Percentiles rank a stretch among this genome's conserved stretches.
Conservation (phyloP, 345 rosid genomes). For the Geranium brycei region DNA sequence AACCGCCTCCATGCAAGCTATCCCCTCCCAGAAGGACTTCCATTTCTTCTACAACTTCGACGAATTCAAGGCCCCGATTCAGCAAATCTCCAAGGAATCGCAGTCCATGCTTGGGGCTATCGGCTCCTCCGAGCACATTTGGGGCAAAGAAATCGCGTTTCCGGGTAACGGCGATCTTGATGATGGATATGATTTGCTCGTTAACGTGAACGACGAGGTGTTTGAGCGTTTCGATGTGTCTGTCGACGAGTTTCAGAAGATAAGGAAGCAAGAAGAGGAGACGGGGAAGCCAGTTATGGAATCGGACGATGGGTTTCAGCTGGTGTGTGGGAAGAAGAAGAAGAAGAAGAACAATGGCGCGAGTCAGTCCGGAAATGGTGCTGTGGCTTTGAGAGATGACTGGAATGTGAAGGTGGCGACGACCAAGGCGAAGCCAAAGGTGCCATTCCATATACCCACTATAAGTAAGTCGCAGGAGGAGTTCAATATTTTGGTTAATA, state of each 20-base stretch:
- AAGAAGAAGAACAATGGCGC: background rate
- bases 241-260: slow-evolving; percentile 36
- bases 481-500: slow-evolving; percentile 51
- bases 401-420: slow-evolving; percentile 52
- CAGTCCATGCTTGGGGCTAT: slow-evolving; percentile 41
- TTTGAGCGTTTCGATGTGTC: slow-evolving; percentile 58
- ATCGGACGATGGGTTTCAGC: slow-evolving; percentile 3
- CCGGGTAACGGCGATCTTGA: slow-evolving; percentile 35
- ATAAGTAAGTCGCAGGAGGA: slow-evolving; percentile 70
- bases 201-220: slow-evolving; percentile 53
- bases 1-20: slow-evolving; percentile 15
- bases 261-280: slow-evolving; percentile 37
- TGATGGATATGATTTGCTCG: slow-evolving; percentile 70
- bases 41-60: slow-evolving; percentile 74
- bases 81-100: slow-evolving; percentile 30
- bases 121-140: slow-evolving; percentile 31
- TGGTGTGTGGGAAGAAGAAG: background rate
- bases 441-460: slow-evolving; percentile 59
- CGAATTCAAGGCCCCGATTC: slow-evolving; percentile 52
- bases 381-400: slow-evolving; percentile 13
- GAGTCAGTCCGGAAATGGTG: slow-evolving; percentile 1
- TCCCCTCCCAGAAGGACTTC: slow-evolving; percentile 50
- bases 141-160: slow-evolving; percentile 19
- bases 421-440: slow-evolving; percentile 30
- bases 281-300: slow-evolving; percentile 19